A percentile compares a stretch with the other conserved stretches of the same genome.
Conservation (phyloP, 352 stramenopile genomes). For the Globisporangium canariense region DNA sequence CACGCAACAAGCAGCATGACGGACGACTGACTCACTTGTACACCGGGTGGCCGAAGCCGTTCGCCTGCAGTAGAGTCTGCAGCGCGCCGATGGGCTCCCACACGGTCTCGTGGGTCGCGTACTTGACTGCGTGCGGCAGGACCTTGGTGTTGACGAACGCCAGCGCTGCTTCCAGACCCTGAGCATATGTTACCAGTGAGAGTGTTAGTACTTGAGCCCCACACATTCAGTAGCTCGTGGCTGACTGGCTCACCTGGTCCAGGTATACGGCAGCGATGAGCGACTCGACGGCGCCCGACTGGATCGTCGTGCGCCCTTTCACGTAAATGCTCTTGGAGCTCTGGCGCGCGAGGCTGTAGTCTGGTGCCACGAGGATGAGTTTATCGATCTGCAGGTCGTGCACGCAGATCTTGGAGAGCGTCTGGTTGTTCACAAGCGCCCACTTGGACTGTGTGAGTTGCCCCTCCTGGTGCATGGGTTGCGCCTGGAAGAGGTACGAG, state of each 20-base stretch:
- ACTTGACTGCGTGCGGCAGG: conserved; percentile 48
- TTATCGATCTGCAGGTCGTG: conserved; percentile 54
- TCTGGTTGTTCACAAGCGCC: conserved; percentile 75
- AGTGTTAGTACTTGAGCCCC: background rate
- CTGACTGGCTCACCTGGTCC: conserved; percentile 41
- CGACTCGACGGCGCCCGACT: conserved; percentile 70
- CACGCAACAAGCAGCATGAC: background rate
- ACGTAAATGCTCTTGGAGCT: conserved; percentile 26
- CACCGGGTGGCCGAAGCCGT: conserved; percentile 55
- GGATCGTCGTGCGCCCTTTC: conserved; percentile 69
- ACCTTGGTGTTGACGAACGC: conserved; percentile 64
- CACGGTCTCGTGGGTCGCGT: conserved; percentile 46
- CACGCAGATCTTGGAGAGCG: conserved; percentile 58
- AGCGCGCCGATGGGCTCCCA: conserved; percentile 63
- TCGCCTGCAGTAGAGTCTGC: conserved; percentile 63
- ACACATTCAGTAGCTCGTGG: background rate
- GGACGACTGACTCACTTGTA: conserved; percentile 46
- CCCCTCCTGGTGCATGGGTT: conserved; percentile 66
- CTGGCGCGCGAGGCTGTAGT: conserved; percentile 31
- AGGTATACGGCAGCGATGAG: conserved; percentile 77
- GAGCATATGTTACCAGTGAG: background rate
- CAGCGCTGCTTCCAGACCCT: conserved; percentile 60
- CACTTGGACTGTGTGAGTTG: conserved; percentile 70
- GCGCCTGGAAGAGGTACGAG: conserved; percentile 69
- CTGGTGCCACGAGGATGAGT: conserved; percentile 56